A percentile compares a stretch with the other conserved stretches of the same genome.
These are phyloP conservation scores for Radiomyces spectabilis DNA, from an alignment of 192 early-diverging fungal genomes.

Conservation along the genomic window DNA sequence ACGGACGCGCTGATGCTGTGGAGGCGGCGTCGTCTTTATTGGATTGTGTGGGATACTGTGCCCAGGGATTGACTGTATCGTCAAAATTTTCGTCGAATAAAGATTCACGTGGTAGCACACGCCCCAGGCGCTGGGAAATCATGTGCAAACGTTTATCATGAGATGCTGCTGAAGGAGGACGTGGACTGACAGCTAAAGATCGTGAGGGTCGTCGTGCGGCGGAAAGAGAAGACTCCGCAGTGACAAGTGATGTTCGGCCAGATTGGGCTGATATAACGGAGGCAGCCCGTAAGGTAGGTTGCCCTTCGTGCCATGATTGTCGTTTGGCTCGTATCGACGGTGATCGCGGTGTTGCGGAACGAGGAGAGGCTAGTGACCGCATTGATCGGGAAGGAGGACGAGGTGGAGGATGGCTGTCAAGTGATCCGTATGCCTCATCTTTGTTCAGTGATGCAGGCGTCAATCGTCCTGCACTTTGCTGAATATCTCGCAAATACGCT, in stretches of 20 bases:
- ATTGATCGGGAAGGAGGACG: too few species aligned
- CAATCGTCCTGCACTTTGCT: slow-evolving; percentile 1
- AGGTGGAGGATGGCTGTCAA: too few species aligned
- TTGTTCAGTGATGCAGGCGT: too few species aligned
- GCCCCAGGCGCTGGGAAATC: too few species aligned
- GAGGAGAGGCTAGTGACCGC: neutral
- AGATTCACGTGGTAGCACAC: neutral
- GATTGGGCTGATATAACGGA: too few species aligned
- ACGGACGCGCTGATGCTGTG: neutral
- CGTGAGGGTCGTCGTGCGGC: neutral
- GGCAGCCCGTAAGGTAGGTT: too few species aligned
- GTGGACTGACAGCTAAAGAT: neutral
- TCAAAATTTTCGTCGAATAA: neutral
- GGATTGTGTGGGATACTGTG: neutral
- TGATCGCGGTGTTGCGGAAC: neutral
- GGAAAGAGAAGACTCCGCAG: neutral
- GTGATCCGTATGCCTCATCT: too few species aligned
- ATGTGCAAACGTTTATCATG: too few species aligned
- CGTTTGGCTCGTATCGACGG: neutral
- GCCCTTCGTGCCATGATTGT: neutral
- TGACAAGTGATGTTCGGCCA: too few species aligned
- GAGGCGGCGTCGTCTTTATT: neutral
- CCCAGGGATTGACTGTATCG: slow-evolving; percentile 3
- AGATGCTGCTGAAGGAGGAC: too few species aligned
- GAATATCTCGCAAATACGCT: slow-evolving; percentile 23